phyloP scores from a whole-genome alignment of 2,329 filamentous ascomycete species.

The Ophiostoma pallidulum region DNA sequence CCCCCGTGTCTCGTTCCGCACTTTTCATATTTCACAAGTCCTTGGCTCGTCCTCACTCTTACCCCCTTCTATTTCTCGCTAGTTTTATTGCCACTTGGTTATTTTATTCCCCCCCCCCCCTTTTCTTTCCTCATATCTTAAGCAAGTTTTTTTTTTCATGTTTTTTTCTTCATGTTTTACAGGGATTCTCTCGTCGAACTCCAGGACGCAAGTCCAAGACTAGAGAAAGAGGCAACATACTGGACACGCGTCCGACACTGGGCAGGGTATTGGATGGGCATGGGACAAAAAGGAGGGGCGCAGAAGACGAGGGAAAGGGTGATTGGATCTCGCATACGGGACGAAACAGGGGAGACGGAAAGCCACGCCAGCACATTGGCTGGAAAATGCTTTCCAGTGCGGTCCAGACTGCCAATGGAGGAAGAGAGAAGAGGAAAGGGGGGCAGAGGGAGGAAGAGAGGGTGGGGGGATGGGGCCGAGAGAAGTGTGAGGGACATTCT shows the following conservation, averaged over 20 bases:
- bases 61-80: background rate
- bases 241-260: conserved; percentile 12
- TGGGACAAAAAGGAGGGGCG: background rate
- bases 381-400: background rate
- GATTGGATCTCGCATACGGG: background rate
- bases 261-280: background rate
- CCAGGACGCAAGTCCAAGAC: conserved; percentile 12
- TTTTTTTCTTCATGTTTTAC: background rate
- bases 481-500: too few species aligned
- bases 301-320: background rate
- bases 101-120: background rate
- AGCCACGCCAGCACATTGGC: background rate
- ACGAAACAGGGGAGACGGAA: background rate
- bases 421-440: background rate
- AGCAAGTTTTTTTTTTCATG: background rate
- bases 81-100: background rate
- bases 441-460: background rate
- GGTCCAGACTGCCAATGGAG: background rate
- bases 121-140: background rate
- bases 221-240: conserved; percentile 12
- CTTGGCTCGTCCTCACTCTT: too few species aligned
- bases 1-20: background rate
- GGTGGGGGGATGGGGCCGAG: background rate
- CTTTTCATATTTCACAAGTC: too few species aligned
- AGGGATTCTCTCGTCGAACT: conserved; percentile 11